A percentile compares a stretch with the other conserved stretches of the same genome.
phyloP scores from a whole-genome alignment of 2,329 filamentous ascomycete species.

The Rachicladosporium sp. region DNA sequence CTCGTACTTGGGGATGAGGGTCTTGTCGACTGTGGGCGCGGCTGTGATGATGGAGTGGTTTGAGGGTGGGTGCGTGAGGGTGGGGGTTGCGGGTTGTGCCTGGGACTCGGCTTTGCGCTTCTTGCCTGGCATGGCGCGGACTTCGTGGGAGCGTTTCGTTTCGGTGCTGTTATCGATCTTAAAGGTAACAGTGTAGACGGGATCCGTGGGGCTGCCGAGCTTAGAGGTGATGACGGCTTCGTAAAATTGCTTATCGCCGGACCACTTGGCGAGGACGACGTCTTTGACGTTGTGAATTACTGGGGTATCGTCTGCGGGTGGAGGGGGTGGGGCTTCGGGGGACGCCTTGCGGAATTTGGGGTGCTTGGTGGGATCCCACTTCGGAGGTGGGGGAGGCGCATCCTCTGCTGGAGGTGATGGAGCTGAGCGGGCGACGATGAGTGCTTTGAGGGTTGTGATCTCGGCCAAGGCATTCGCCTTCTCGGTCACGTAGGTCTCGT shows the following conservation, averaged over 20 bases:
- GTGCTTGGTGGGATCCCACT: slow-evolving; percentile 44
- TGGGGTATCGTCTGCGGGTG: slow-evolving; percentile 24
- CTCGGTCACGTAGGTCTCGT: slow-evolving; percentile 63
- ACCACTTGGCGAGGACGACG: slow-evolving; percentile 81
- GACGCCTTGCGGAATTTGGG: slow-evolving; percentile 47
- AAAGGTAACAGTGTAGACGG: slow-evolving; percentile 91
- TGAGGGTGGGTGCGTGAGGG: slow-evolving; percentile 26
- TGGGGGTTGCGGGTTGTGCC: slow-evolving; percentile 33
- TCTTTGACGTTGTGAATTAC: slow-evolving; percentile 76
- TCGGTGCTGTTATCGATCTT: slow-evolving; percentile 76
- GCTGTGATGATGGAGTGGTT: slow-evolving; percentile 50
- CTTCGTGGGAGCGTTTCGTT: slow-evolving; percentile 66
- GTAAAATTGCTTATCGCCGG: slow-evolving; percentile 83
- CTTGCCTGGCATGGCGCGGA: slow-evolving; percentile 55
- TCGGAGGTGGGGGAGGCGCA: slow-evolving; percentile 12
- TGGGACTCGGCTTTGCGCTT: slow-evolving; percentile 68
- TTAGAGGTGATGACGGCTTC: slow-evolving; percentile 86
- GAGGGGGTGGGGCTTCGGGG: slow-evolving; percentile 18
- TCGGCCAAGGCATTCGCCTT: slow-evolving; percentile 71
- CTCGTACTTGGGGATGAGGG: slow-evolving; percentile 50
- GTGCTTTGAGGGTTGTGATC: slow-evolving; percentile 65
- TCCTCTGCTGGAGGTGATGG: slow-evolving; percentile 29
- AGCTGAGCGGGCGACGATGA: slow-evolving; percentile 57
- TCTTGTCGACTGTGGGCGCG: slow-evolving; percentile 53
- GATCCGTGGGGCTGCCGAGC: slow-evolving; percentile 79